These are phyloP conservation scores for Cryomyces minteri DNA, from an alignment of 495 filamentous ascomycete species.

Conservation along the genomic window DNA sequence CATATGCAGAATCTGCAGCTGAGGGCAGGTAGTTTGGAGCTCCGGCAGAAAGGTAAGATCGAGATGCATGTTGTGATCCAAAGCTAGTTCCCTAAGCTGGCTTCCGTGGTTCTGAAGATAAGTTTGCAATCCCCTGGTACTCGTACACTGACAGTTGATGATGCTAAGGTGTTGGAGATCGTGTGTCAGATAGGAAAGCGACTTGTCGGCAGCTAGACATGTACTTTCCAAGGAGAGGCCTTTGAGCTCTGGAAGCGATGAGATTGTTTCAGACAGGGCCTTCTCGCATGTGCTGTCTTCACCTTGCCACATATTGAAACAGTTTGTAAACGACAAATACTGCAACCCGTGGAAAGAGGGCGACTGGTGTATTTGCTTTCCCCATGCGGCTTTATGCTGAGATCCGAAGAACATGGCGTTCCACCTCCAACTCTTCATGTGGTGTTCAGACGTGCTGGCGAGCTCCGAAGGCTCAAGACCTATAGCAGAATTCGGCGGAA, in stretches of 20 bases:
- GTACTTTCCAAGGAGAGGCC: constrained; percentile 50
- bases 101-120: constrained; percentile 47
- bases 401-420: constrained; percentile 43
- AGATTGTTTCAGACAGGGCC: constrained; percentile 32
- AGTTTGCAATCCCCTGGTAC: constrained; percentile 31
- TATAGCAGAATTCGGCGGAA: too few relatives aligned
- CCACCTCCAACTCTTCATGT: constrained; percentile 60
- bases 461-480: constrained; percentile 4
- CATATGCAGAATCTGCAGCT: constrained; percentile 48
- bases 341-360: constrained; percentile 36
- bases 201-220: constrained; percentile 36
- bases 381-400: constrained; percentile 19
- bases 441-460: constrained; percentile 14
- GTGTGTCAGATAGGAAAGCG: constrained; percentile 43
- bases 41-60: constrained; percentile 47
- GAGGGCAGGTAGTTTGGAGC: constrained; percentile 43
- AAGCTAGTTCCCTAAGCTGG: constrained; percentile 39
- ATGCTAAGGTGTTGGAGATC: constrained; percentile 45
- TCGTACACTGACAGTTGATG: constrained; percentile 54
- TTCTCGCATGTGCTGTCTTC: constrained; percentile 21
- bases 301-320: constrained; percentile 15
- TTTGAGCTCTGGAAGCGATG: constrained; percentile 37
- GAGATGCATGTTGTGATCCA: constrained; percentile 64
- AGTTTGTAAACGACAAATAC: neutral
- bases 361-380: constrained; percentile 35